Evolutionary conservation across 306 rosid species (phyloP), one percentile per base, ranked within the genome.

Genomic region (Dryas drummondii): DNA sequence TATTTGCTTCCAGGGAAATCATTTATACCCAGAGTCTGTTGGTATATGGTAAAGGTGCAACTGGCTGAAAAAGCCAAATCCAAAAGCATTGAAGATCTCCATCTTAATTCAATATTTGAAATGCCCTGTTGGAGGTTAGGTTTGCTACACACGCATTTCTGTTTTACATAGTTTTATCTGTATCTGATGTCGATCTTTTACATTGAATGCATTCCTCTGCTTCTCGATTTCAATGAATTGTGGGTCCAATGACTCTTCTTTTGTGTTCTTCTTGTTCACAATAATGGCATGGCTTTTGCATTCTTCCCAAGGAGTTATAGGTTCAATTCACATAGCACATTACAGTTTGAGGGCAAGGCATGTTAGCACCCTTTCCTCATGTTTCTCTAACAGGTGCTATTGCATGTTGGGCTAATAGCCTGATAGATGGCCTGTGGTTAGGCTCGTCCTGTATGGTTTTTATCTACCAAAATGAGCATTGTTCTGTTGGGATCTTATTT

Each of bases 131-230:
- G 56, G 56, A 37, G 53, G 73, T 68, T 14, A 45, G 16, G 64
- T 26, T 47, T 59, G 69, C 69, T 74, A 62, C 69, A 40, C 60
- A 62, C 54, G 66, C 45, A 55, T 71, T 15, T 44, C 75, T 71
- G 42, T 40, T 54, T 70, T 32, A 32, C 50, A 37, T 16, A 53
- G 50, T 71, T 55, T 71, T n/a, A 46, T 46, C 42, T 45, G 27
- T 4, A 65, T 65, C 52, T 65, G 37, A 22, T 22, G 17, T 46
- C 41, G 56, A 16, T 47, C 56, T 19, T 66, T 26, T 48, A 65
- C 61, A 50, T 37, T 16, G 27, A 26, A 32, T n/a, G 63, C 37
- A n/a, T 52, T 55, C 42, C 19, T 40, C 10, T 7, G 10, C n/a
- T 26, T 60, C 41, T 9, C 41, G 45, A 60, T 60, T 27, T 60